Base-by-base conservation (phyloP, 164 flowering plant genomes). In the Stephania japonica region DNA sequence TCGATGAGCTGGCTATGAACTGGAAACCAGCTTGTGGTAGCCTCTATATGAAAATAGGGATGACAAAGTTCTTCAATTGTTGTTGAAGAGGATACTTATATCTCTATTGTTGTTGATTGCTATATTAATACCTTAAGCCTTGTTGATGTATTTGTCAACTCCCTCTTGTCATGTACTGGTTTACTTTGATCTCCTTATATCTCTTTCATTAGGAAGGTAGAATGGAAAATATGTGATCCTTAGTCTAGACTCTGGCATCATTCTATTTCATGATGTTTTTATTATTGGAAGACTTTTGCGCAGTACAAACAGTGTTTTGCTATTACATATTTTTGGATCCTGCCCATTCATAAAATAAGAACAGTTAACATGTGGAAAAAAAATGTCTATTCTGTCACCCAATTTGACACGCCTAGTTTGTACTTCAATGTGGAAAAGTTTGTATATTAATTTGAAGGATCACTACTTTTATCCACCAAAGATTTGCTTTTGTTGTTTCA, bases 401-500 rank as follows among this genome's bases (percentile, higher is more conserved):
- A 44, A 8, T 32, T 32, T 8, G 12, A 44, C 50, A 44, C 50
- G 7, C 14, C 50, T 44, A 44, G 10, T 13, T 44, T 44, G 10
- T 44, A 44, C 14, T 44, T 44, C 50, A 44, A 32, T 32, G 38
- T 32, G 38, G 38, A 0, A 4, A 32, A 32, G 38, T 32, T 27
- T 32, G 38, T 32, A 47, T 47, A 47, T 47, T 16, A 11, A 47
- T 11, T 47, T 47, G 13, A 47, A 47, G 53, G 16, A 47, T 47
- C 16, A 47, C 53, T 59, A 24, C n/a, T 26, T 69, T 19, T 71
- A 47, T 49, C 38, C 10, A 9, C 11, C 16, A 70, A 24, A 23
- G n/a, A 63, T 21, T 49, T 56, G 47, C 2, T 67, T 4, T 41
- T 42, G 43, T 24, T 66, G 68, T 74, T 66, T 41, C 89, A 94